phyloP scores from a whole-genome alignment of 768 basidiomycete genomes.

The Xanthoconium purpureum region DNA sequence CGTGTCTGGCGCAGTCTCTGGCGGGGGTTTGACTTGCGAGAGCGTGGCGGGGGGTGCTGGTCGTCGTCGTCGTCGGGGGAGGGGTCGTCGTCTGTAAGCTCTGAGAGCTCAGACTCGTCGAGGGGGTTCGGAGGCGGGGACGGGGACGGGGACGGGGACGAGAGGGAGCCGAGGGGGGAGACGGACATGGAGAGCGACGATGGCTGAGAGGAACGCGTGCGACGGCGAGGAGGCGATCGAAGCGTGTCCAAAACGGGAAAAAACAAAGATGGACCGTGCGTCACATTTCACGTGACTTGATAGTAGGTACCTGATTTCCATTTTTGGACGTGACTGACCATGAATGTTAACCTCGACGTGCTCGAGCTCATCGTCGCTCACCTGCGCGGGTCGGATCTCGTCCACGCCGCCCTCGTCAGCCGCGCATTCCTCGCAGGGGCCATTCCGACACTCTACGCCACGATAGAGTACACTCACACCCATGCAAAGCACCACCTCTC shows the following conservation, averaged over 20 bases:
- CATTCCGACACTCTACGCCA: conserved; percentile 60
- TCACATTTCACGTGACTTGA: conserved; percentile 15
- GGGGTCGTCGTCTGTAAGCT: conserved; percentile 79
- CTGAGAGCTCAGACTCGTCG: conserved; percentile 73
- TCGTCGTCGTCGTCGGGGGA: conserved; percentile 24
- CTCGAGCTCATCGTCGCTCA: conserved; percentile 63
- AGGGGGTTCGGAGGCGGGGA: conserved; percentile 44
- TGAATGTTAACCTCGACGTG: conserved; percentile 70
- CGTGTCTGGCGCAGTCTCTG: conserved; percentile 13
- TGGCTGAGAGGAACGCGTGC: conserved; percentile 11
- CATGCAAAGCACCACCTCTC: conserved; percentile 59
- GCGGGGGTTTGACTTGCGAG: conserved; percentile 9
- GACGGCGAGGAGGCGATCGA: conserved; percentile 24
- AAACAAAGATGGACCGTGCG: conserved; percentile 22
- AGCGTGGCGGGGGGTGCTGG: conserved; percentile 15
- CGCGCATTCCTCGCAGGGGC: conserved; percentile 62
- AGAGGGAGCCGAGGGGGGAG: conserved; percentile 55
- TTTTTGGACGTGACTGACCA: conserved; percentile 31
- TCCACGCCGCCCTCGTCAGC: conserved; percentile 61
- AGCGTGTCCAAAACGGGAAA: conserved; percentile 12
- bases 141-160: conserved; percentile 69
- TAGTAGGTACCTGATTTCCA: neutral
- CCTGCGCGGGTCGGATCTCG: conserved; percentile 52
- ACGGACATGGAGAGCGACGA: conserved; percentile 22
- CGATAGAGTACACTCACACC: conserved; percentile 49